phyloP scores from a whole-genome alignment of 306 rosid genomes.

The Casuarina cunninghamiana region DNA sequence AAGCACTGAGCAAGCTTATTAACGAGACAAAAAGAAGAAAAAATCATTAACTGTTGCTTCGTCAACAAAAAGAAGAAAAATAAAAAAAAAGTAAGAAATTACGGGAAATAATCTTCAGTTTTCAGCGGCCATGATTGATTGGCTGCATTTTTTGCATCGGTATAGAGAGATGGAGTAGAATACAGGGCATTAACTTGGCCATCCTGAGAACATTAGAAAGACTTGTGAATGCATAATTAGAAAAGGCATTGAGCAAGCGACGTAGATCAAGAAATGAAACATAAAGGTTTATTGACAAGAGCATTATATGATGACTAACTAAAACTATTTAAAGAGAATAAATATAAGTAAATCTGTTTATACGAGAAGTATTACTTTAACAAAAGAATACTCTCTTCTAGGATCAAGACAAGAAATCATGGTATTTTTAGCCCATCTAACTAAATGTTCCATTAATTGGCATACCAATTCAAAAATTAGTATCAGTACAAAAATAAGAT shows the following conservation, averaged over 20 bases:
- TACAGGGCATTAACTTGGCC: constrained; percentile 87
- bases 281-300: background rate
- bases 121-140: constrained; percentile 83
- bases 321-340: background rate
- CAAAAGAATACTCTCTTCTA: background rate
- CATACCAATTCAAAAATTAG: background rate
- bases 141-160: constrained; percentile 74
- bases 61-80: background rate
- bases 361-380: background rate
- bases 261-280: background rate
- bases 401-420: background rate
- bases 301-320: background rate
- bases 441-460: background rate
- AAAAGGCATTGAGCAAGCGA: background rate
- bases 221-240: constrained; percentile 19
- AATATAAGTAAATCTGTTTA: background rate
- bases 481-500: background rate
- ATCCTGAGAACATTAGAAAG: constrained; percentile 55
- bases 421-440: background rate
- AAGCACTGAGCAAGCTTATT: constrained; percentile 17
- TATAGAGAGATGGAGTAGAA: constrained; percentile 89
- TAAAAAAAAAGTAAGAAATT: constrained; percentile 26
- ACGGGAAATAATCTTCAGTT: constrained; percentile 93
- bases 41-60: background rate
- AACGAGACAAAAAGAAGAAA: background rate